phyloP scores from a whole-genome alignment of 768 basidiomycete species.

The Neoboletus magnificus region DNA sequence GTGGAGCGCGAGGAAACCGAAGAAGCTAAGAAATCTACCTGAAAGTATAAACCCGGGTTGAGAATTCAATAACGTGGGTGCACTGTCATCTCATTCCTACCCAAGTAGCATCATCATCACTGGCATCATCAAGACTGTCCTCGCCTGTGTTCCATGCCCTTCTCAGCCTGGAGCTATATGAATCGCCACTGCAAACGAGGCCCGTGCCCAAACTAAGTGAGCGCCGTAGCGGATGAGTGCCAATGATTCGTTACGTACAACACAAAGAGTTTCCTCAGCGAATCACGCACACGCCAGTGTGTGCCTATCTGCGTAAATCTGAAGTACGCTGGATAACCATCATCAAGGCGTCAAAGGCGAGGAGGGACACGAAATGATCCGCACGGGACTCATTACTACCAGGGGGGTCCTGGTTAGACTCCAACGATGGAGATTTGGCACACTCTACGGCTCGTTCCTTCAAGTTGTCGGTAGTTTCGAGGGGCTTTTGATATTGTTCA shows the following conservation, averaged over 20 bases:
- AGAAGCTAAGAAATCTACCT: conserved; percentile 8
- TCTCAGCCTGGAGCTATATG: conserved; percentile 10
- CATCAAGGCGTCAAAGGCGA: neutral
- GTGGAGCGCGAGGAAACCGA: neutral
- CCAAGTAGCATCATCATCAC: conserved; percentile 5
- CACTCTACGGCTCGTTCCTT: neutral
- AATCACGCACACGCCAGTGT: conserved; percentile 1
- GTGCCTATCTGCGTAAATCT: neutral
- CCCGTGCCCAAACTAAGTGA: neutral
- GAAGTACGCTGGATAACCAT: neutral
- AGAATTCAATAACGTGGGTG: neutral
- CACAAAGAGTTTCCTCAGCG: conserved; percentile 5
- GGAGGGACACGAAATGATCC: neutral
- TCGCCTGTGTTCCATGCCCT: neutral
- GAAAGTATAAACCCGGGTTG: neutral
- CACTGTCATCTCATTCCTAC: neutral
- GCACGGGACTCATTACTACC: neutral
- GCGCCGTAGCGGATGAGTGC: too few relatives aligned
- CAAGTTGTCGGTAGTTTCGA: too few relatives aligned
- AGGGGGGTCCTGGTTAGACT: neutral
- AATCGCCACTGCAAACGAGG: conserved; percentile 5
- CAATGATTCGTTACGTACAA: conserved; percentile 12
- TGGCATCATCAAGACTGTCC: neutral
- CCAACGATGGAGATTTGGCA: neutral
- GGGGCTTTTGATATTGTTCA: neutral